A percentile compares a stretch with the other conserved stretches of the same genome.
Evolutionary conservation across 139 green algal genomes (phyloP).

Genomic region (Chlorella sorokiniana): DNA sequence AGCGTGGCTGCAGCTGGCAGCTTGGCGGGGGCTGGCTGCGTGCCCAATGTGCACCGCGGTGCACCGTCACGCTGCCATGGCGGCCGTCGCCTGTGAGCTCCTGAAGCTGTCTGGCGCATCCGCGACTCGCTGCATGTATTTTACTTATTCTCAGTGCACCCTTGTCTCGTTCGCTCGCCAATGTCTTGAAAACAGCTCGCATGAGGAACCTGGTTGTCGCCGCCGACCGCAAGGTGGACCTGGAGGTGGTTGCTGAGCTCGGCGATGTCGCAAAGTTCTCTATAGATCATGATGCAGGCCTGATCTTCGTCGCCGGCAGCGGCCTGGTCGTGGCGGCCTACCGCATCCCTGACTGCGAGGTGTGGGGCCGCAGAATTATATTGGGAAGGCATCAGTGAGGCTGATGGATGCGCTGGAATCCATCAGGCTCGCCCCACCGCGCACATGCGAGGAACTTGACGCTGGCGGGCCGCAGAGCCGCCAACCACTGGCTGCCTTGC

Average conservation of each 20-base stretch:
- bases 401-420: neutral
- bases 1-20: no score
- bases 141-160: no score
- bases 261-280: conserved; percentile 14
- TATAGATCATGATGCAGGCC: conserved; percentile 9
- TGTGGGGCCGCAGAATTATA: neutral
- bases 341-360: neutral
- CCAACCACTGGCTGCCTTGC: neutral
- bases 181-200: neutral
- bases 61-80: no score
- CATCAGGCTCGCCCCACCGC: no score
- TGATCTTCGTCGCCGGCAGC: neutral
- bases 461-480: neutral
- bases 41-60: no score
- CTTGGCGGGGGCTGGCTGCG: no score
- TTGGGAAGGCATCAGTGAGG: neutral
- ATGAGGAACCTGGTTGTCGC: conserved; percentile 16
- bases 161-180: no score
- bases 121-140: no score
- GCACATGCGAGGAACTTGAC: no score
- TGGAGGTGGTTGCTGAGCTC: neutral
- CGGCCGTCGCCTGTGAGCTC: no score
- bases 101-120: no score
- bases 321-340: conserved; percentile 18
- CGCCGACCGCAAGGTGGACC: neutral